Evolutionary conservation across 176 grass and related monocot genomes (phyloP).

Genomic region (Cymbopogon citratus): DNA sequence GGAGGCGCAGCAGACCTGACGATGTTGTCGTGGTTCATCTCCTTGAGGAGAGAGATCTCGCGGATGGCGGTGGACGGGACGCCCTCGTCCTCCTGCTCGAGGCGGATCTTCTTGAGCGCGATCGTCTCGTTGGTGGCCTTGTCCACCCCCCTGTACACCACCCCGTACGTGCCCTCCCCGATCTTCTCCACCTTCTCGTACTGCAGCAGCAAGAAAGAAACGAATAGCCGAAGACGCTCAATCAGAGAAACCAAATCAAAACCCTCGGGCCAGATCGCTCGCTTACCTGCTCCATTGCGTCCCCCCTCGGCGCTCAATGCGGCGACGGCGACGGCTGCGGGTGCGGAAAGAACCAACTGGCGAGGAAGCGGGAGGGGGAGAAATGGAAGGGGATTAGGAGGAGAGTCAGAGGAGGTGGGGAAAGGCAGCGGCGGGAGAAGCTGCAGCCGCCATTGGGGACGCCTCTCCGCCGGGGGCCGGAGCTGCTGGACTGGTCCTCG

Average conservation of each 20-base stretch:
- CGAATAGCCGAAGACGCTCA: neutral
- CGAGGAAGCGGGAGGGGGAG: neutral
- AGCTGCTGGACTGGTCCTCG: neutral
- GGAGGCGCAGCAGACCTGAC: slow-evolving; percentile 58
- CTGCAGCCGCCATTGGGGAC: slow-evolving; percentile 38
- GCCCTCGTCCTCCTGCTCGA: slow-evolving; percentile 94
- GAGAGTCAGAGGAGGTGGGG: slow-evolving; percentile 15
- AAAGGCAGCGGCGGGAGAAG: slow-evolving; percentile 16
- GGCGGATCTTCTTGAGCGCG: slow-evolving; percentile 95
- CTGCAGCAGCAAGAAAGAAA: slow-evolving; percentile 24
- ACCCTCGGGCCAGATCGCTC: slow-evolving; percentile 19
- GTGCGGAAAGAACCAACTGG: neutral
- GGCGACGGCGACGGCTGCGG: neutral
- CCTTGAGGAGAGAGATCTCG: slow-evolving; percentile 96
- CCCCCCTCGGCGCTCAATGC: neutral
- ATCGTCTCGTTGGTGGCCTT: slow-evolving; percentile 82
- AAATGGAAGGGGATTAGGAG: slow-evolving; percentile 15
- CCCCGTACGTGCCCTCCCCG: slow-evolving; percentile 91
- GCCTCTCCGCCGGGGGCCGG: neutral
- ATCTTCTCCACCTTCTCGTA: slow-evolving; percentile 99
- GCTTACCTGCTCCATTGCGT: slow-evolving; percentile 81
- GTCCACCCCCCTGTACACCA: slow-evolving; percentile 91
- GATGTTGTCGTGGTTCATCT: slow-evolving; percentile 92
- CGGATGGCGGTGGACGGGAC: slow-evolving; percentile 91
- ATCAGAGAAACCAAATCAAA: neutral